Conservation (phyloP, 306 rosid genomes). For the Acacia acuminata region DNA sequence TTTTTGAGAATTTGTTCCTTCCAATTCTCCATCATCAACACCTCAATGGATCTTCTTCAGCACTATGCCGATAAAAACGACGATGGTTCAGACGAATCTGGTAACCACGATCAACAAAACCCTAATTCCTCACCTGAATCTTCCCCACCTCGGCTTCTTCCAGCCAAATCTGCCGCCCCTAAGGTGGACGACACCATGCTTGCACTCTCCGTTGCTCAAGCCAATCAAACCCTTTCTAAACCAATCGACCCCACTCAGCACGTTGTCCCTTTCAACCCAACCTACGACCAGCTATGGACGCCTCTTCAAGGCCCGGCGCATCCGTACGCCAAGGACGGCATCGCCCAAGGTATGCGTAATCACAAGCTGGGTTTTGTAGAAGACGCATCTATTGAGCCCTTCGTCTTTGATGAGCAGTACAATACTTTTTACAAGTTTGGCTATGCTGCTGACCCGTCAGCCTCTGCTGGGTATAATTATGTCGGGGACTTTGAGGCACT, state of each 20-base stretch:
- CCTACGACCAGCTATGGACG: slow-evolving; percentile 92
- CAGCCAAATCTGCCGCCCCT: slow-evolving; percentile 80
- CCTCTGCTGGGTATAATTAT: slow-evolving; percentile 66
- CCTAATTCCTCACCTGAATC: slow-evolving; percentile 60
- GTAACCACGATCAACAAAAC: slow-evolving; percentile 37
- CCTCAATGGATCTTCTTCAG: slow-evolving; percentile 74
- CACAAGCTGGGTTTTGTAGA: slow-evolving; percentile 97
- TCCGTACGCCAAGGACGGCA: slow-evolving; percentile 92
- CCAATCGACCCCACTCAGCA: slow-evolving; percentile 96
- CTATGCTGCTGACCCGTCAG: slow-evolving; percentile 95
- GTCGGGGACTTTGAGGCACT: slow-evolving; percentile 76
- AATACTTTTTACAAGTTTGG: slow-evolving; percentile 88
- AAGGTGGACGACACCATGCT: slow-evolving; percentile 91
- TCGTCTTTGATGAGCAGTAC: slow-evolving; percentile 93
- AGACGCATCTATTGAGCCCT: slow-evolving; percentile 82
- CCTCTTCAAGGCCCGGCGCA: slow-evolving; percentile 90
- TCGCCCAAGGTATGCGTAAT: slow-evolving; percentile 95
- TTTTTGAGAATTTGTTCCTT: not conserved
- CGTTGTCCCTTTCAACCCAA: slow-evolving; percentile 80
- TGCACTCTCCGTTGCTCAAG: slow-evolving; percentile 67
- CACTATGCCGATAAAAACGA: slow-evolving; percentile 58
- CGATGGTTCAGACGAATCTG: slow-evolving; percentile 31
- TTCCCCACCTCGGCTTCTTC: slow-evolving; percentile 80
- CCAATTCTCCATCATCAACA: not conserved
- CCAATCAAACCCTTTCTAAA: slow-evolving; percentile 37